phyloP scores from a whole-genome alignment of 495 filamentous ascomycete species.

The Talaromyces trachyspermus region DNA sequence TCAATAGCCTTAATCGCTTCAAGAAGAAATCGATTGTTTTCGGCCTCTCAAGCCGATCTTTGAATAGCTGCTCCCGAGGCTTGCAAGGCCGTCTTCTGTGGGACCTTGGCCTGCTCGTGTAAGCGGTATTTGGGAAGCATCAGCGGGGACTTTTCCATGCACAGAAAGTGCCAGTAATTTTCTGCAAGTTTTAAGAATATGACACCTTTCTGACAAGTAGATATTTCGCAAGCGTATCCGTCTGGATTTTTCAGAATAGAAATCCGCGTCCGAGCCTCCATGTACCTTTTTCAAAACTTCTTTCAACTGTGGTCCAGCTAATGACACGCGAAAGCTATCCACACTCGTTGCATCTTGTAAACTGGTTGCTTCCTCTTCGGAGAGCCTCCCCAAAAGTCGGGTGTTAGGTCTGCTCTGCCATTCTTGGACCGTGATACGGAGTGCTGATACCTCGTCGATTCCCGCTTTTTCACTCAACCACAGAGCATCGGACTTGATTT shows the following conservation, averaged over 20 bases:
- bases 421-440: constrained; percentile 75
- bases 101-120: not conserved
- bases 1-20: constrained; percentile 39
- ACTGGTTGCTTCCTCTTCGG: constrained; percentile 60
- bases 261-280: constrained; percentile 42
- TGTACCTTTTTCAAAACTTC: constrained; percentile 25
- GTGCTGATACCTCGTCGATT: constrained; percentile 75
- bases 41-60: constrained; percentile 20
- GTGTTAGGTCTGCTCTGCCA: constrained; percentile 64
- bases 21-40: constrained; percentile 22
- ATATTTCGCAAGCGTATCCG: constrained; percentile 55
- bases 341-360: constrained; percentile 58
- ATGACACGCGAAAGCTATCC: constrained; percentile 44
- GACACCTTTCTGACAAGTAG: constrained; percentile 61
- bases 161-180: constrained; percentile 36
- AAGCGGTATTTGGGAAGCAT: constrained; percentile 3
- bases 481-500: constrained; percentile 76
- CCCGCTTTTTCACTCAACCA: constrained; percentile 73
- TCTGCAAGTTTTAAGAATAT: constrained; percentile 35
- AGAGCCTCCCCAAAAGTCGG: constrained; percentile 58
- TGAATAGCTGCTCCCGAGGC: constrained; percentile 28
- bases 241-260: constrained; percentile 49
- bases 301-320: constrained; percentile 36
- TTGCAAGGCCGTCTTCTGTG: constrained; percentile 14
- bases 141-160: constrained; percentile 14